Percentiles rank a stretch among this genome's conserved stretches.
These are phyloP conservation scores for Coemansia sp. DNA, from an alignment of 192 early-diverging fungal genomes.

Conservation along the genomic window DNA sequence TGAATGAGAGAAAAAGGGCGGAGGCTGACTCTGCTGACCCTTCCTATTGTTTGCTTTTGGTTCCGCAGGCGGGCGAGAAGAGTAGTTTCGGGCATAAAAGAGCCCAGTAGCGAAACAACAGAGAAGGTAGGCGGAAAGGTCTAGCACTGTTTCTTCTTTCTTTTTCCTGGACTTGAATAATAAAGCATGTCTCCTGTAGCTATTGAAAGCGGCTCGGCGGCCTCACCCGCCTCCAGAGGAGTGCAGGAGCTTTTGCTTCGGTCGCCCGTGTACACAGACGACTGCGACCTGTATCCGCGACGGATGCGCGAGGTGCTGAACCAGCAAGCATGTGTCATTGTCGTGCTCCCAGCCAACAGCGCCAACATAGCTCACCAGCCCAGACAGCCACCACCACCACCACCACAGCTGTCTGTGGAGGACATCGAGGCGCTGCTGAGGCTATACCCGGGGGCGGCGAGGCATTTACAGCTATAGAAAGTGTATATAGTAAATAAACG, in stretches of 20 bases:
- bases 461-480: slow-evolving; percentile 11
- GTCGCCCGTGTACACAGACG: slow-evolving; percentile 36
- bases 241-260: slow-evolving; percentile 14
- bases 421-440: slow-evolving; percentile 13
- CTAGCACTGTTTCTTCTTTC: neutral
- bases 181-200: slow-evolving; percentile 29
- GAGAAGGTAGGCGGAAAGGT: too few species aligned
- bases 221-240: neutral
- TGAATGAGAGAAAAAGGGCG: too few species aligned
- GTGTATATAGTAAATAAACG: neutral
- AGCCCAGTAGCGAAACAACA: too few species aligned
- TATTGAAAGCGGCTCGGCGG: slow-evolving; percentile 2
- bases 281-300: slow-evolving; percentile 46
- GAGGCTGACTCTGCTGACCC: slow-evolving; percentile 7
- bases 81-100: too few species aligned
- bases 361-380: too few species aligned
- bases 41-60: neutral
- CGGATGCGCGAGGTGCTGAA: slow-evolving; percentile 43
- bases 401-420: neutral
- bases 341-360: too few species aligned
- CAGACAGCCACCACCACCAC: too few species aligned
- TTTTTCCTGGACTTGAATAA: neutral
- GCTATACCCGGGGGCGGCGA: slow-evolving; percentile 28
- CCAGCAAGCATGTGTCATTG: slow-evolving; percentile 12
- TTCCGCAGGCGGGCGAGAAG: too few species aligned